Conservation (phyloP, 1,284 basidiomycete genomes). For the Hypsizygus ulmarius region DNA sequence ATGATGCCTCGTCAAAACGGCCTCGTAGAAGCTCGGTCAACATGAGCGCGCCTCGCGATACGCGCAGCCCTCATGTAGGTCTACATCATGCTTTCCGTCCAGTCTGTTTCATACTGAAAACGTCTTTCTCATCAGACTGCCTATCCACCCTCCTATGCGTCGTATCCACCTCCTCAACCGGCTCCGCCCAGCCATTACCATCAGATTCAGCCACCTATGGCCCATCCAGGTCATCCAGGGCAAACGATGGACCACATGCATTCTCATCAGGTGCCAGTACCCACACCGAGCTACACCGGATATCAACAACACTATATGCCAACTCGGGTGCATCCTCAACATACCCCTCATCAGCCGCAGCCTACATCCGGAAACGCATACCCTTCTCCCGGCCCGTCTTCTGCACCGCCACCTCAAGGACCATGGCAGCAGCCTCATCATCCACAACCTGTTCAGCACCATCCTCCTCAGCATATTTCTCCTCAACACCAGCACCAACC, state of each 20-base stretch:
- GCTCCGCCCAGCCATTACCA: slow-evolving; percentile 34
- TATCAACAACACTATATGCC: slow-evolving; percentile 37
- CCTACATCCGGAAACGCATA: slow-evolving; percentile 33
- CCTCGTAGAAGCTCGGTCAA: slow-evolving; percentile 30
- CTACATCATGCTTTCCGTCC: slow-evolving; percentile 11
- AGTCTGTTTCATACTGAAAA: slow-evolving; percentile 10
- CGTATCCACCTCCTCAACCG: slow-evolving; percentile 35
- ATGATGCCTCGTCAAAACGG: slow-evolving; percentile 36
- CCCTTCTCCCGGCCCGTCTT: slow-evolving; percentile 33
- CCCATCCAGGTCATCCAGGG: slow-evolving; percentile 27
- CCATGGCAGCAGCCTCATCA: slow-evolving; percentile 35
- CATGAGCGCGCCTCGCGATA: slow-evolving; percentile 34
- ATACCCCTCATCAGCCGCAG: slow-evolving; percentile 30
- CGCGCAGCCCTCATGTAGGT: slow-evolving; percentile 37
- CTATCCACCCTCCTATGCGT: slow-evolving; percentile 34
- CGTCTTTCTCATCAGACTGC: slow-evolving; percentile 21
- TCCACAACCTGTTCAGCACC: slow-evolving; percentile 26
- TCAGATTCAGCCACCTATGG: slow-evolving; percentile 30
- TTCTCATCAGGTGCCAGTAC: slow-evolving; percentile 31
- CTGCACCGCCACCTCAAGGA: slow-evolving; percentile 31
- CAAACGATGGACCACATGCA: slow-evolving; percentile 36
- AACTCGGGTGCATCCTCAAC: slow-evolving; percentile 29
- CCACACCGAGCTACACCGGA: slow-evolving; percentile 29
- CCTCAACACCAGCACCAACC: slow-evolving; percentile 23
- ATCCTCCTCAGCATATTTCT: slow-evolving; percentile 27